phyloP scores from a whole-genome alignment of 495 filamentous ascomycete genomes.

The Aspergillus egyptiacus region DNA sequence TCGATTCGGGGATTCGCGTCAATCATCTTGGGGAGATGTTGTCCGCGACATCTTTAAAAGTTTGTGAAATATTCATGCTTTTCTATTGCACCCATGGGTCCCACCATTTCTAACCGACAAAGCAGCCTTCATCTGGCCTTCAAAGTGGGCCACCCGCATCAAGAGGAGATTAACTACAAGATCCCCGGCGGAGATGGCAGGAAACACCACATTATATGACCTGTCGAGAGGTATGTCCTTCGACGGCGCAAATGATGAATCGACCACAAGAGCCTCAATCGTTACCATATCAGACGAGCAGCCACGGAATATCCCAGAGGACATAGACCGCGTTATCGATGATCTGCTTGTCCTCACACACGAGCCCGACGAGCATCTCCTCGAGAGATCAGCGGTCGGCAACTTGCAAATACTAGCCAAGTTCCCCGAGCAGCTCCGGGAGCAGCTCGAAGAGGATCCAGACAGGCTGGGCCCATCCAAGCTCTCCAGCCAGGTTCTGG shows the following conservation, averaged over 20 bases:
- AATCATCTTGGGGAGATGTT: slow-evolving; percentile 7
- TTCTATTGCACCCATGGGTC: not conserved
- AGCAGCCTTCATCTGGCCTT: slow-evolving; percentile 13
- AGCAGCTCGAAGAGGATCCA: slow-evolving; percentile 15
- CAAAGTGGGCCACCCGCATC: not conserved
- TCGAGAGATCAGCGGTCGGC: slow-evolving; percentile 5
- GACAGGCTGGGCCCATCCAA: slow-evolving; percentile 12
- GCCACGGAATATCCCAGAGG: slow-evolving; percentile 3
- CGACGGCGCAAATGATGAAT: too few relatives aligned
- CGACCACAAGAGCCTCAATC: not conserved
- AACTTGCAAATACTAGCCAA: slow-evolving; percentile 9
- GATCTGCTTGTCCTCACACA: slow-evolving; percentile 17
- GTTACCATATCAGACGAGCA: slow-evolving; percentile 8
- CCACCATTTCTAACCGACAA: slow-evolving; percentile 8
- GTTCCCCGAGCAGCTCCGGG: slow-evolving; percentile 14
- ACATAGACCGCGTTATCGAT: slow-evolving; percentile 14
- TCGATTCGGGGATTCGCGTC: slow-evolving; percentile 3
- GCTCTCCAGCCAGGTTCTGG: slow-evolving; percentile 15
- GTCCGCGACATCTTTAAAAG: not conserved
- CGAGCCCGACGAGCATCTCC: not conserved
- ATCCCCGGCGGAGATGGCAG: too few relatives aligned
- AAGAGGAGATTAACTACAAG: too few relatives aligned
- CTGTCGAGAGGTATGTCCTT: too few relatives aligned
- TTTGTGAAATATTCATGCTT: slow-evolving; percentile 2
- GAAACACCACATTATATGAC: too few relatives aligned